Evolutionary conservation across 1,139 yeast species (phyloP), one percentile per base, ranked within the genome.

Genomic region (Kodamaea fungicola): DNA sequence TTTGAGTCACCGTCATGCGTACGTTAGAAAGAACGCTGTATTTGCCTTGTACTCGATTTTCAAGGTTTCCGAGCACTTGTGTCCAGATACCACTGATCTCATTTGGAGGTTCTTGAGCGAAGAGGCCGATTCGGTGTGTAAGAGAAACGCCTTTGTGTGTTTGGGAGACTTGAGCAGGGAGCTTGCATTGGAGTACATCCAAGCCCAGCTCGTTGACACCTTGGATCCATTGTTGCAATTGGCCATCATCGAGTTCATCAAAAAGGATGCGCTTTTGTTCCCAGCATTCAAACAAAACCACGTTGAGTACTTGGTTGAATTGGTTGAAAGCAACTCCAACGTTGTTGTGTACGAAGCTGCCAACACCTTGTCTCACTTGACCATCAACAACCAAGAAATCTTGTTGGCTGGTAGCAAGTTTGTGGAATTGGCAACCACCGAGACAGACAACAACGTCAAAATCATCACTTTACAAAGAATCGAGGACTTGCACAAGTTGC

Each of bases 1-100:
- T 67, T 72, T 94, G 51, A 96, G 86, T 50, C 96, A 94, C 62
- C 85, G 98, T 52, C 97, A 92, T 62, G 96, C 98, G 7, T 94
- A 94, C 58, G 98, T 94, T 44, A 82, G 99, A 59, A 94, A 94
- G 63, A 92, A 94, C 59, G 98, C 98, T 7, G 92, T 89, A 28
- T 83, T 92, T 61, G 95, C 97, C 28, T 80, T 92, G 43, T 79
- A 77, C 54, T 81, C 95, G 22, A 87, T 94, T 52, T 84, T 77
- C 60, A 76, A 80, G 54, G 94, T 88, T 30, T 81, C 94, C 32
- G 86, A 83, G 32, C 94, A 86, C 61, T 76, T 94, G 59, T 78
- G 89, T 37, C 98, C 98, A 6, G 98, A 94, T 66, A 96, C 97
- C 12, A 84, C 90, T 40, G 96, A 87, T 49, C 74, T 90, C 47